Base-by-base conservation (phyloP, 2,329 filamentous ascomycete species). In the Aspergillus phoenicis region DNA sequence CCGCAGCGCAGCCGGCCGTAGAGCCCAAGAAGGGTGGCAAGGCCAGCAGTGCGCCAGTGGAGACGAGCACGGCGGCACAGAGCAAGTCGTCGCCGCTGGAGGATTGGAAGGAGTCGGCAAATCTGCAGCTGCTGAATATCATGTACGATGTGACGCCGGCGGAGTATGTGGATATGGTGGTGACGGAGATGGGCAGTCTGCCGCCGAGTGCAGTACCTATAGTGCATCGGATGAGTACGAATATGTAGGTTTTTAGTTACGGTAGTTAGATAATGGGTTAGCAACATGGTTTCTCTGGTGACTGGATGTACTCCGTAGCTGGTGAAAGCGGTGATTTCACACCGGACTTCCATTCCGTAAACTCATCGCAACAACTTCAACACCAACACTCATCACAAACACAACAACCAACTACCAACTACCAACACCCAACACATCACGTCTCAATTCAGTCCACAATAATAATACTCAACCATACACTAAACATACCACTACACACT, bases 111-210 rank as follows among this genome's bases (percentile, higher is more conserved):
- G 83, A 87, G n/a, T 81, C 84, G 47, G 80, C 81, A 28, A 84
- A 84, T 59, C 73, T 90, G 60, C 86, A 89, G 71, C 79, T 89
- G 41, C 78, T 89, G 64, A 90, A 90, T 72, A 84, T 97, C 62
- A 87, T 98, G 77, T 97, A 96, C 73, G 95, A 99, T 75, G 91
- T 94, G 52, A 99, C 95, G 1, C 90, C 89, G 13, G 91, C 91
- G 4, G 89, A 91, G 69, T 93, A 92, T 71, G 88, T 98, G 66
- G 89, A 91, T 41, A 90, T 93, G 77, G 89, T 99, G 43, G 87
- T 98, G 53, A 97, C 93, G 3, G 95, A 99, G 79, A 88, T 94
- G 73, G 95, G 94, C 45, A 91, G 87, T 70, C 85, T 96, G 64
- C 91, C 93, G 54, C 91, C 93, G 0, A 93, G 90, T 69, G 93